Evolutionary conservation across 306 rosid genomes (phyloP).

Genomic region (Pueraria montana): DNA sequence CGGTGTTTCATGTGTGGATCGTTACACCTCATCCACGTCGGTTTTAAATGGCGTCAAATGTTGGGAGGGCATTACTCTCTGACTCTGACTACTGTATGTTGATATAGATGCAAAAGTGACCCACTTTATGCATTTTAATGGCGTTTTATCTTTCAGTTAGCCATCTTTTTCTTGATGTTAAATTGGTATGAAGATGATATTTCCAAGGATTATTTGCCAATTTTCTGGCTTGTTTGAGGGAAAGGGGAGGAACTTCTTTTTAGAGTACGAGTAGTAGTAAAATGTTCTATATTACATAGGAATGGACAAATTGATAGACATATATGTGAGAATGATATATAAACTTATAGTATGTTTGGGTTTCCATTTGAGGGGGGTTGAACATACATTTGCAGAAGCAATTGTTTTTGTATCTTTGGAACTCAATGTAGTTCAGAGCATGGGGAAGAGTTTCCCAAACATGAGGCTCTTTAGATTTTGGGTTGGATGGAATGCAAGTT

Average conservation of each 20-base stretch:
- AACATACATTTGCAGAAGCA: too few species aligned
- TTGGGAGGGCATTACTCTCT: neutral
- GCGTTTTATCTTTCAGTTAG: neutral
- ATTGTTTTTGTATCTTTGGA: too few species aligned
- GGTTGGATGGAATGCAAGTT: too few species aligned
- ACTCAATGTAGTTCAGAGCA: too few species aligned
- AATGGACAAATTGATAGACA: neutral
- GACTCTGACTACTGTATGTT: neutral
- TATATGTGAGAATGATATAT: too few species aligned
- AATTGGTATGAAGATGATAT: neutral
- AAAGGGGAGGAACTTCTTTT: neutral
- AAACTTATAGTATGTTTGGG: too few species aligned
- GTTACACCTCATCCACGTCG: neutral
- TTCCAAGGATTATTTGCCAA: neutral
- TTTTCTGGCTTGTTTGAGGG: neutral
- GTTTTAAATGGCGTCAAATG: conserved; percentile 16
- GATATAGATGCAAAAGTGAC: neutral
- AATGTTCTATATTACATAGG: neutral
- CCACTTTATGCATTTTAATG: neutral
- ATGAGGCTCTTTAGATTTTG: too few species aligned
- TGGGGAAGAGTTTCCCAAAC: too few species aligned
- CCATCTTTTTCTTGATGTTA: neutral
- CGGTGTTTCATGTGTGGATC: neutral
- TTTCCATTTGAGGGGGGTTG: too few species aligned
- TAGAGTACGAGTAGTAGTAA: neutral